phyloP scores from a whole-genome alignment of 106 monocot species.

The Apostasia shenzhenica region DNA sequence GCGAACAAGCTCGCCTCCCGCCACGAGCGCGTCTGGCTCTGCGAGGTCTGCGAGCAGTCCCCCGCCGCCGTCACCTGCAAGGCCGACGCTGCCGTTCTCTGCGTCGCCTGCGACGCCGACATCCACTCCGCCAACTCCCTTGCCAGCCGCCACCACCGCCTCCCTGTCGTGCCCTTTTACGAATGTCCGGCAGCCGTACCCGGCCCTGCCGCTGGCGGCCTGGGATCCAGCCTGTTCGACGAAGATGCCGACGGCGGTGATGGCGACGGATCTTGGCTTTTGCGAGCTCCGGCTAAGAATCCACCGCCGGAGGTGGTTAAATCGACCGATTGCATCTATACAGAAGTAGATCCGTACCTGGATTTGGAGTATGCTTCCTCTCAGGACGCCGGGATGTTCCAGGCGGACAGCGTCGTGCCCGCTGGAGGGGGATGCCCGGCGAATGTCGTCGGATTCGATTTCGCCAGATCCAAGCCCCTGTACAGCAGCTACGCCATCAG shows the following conservation, averaged over 20 bases:
- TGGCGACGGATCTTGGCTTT: not conserved
- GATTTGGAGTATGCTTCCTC: constrained; percentile 16
- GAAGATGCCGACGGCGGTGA: not conserved
- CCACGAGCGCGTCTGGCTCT: constrained; percentile 13
- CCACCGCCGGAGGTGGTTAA: not conserved
- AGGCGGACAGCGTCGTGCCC: constrained; percentile 14
- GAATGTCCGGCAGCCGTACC: not conserved
- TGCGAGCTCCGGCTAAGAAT: not conserved
- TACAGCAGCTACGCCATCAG: constrained; percentile 14
- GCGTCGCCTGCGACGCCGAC: constrained; percentile 12
- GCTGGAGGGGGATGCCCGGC: not conserved
- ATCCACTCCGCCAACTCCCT: constrained; percentile 21
- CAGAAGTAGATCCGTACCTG: constrained; percentile 14
- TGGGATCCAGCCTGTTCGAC: not conserved
- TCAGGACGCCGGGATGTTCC: not conserved
- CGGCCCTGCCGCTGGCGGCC: not conserved
- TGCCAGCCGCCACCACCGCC: constrained; percentile 12
- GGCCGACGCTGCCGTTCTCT: constrained; percentile 16
- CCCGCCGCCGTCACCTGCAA: constrained; percentile 18
- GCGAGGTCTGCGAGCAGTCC: constrained; percentile 15
- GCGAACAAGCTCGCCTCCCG: constrained; percentile 13
- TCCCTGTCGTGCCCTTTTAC: constrained; percentile 8
- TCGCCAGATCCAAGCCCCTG: constrained; percentile 9
- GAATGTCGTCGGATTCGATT: constrained; percentile 19
- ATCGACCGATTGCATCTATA: constrained; percentile 8